Evolutionary conservation across 805 yeast genomes (phyloP).

Genomic region (Candida railenensis): DNA sequence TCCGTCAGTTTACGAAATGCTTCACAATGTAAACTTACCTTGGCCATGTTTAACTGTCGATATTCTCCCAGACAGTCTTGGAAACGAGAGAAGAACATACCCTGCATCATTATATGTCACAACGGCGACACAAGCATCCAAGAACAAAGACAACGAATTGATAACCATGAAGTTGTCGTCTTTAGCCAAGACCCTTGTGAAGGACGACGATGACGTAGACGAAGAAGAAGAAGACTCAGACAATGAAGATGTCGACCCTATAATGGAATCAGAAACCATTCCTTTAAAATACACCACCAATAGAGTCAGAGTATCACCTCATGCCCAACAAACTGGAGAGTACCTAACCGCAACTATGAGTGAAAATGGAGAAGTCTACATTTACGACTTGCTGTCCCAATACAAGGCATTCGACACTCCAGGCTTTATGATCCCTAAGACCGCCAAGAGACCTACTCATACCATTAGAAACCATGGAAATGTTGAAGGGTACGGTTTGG

Average conservation of each 20-base stretch:
- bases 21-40: slow-evolving; percentile 88
- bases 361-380: slow-evolving; percentile 86
- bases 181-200: slow-evolving; percentile 81
- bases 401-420: slow-evolving; percentile 83
- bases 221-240: slow-evolving; percentile 75
- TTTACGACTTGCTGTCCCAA: slow-evolving; percentile 81
- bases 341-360: slow-evolving; percentile 83
- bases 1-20: slow-evolving; percentile 93
- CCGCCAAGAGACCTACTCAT: slow-evolving; percentile 75
- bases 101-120: slow-evolving; percentile 86
- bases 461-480: slow-evolving; percentile 84
- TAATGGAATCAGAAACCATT: slow-evolving; percentile 80
- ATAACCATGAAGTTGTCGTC: slow-evolving; percentile 80
- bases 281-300: slow-evolving; percentile 83
- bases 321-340: slow-evolving; percentile 70
- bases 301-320: slow-evolving; percentile 82
- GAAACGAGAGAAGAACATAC: slow-evolving; percentile 82
- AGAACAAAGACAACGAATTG: slow-evolving; percentile 84
- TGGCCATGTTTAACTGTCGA: slow-evolving; percentile 98
- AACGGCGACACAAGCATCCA: slow-evolving; percentile 92
- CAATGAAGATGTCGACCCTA: slow-evolving; percentile 68
- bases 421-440: slow-evolving; percentile 77
- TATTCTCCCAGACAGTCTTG: slow-evolving; percentile 80
- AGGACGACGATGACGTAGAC: slow-evolving; percentile 74
- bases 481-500: slow-evolving; percentile 96